Conservation (phyloP, 1,284 basidiomycete species). For the Puccinia novopanici region DNA sequence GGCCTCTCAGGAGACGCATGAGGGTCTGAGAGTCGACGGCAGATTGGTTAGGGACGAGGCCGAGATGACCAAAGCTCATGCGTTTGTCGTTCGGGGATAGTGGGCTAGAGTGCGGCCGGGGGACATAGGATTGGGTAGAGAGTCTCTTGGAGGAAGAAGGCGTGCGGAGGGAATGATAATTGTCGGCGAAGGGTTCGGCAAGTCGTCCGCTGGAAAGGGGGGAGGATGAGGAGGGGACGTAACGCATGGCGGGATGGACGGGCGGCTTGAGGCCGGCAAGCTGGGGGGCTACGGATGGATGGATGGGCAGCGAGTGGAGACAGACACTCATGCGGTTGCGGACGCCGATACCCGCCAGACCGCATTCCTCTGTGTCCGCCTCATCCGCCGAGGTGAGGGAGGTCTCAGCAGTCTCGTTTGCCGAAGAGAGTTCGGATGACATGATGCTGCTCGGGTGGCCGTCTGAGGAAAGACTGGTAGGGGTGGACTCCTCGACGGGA, state of each 20-base stretch:
- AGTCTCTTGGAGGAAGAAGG: not conserved
- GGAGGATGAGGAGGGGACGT: conserved; percentile 23
- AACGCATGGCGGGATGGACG: conserved; percentile 9
- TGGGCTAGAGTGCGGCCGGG: not conserved
- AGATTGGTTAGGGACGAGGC: conserved; percentile 15
- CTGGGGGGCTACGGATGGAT: not conserved
- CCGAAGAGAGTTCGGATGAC: conserved; percentile 28
- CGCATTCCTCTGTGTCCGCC: not conserved
- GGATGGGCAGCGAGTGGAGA: conserved; percentile 13
- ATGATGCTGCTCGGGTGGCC: conserved; percentile 22
- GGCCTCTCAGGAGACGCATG: conserved; percentile 31
- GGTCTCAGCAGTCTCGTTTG: conserved; percentile 17
- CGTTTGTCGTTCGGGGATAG: not conserved
- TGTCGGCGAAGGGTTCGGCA: not conserved
- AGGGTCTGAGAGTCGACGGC: conserved; percentile 14
- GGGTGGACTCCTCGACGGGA: not conserved
- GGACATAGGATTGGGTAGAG: not conserved
- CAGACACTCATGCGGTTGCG: conserved; percentile 11
- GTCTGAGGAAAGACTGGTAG: not conserved
- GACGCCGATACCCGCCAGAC: conserved; percentile 13
- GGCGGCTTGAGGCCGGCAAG: not conserved
- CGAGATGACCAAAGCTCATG: not conserved
- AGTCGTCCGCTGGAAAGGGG: conserved; percentile 9
- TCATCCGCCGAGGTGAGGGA: not conserved
- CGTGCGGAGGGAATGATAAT: not conserved